Evolutionary conservation across 2,329 filamentous ascomycete genomes (phyloP).

Genomic region (Tricladium varicosporioides): DNA sequence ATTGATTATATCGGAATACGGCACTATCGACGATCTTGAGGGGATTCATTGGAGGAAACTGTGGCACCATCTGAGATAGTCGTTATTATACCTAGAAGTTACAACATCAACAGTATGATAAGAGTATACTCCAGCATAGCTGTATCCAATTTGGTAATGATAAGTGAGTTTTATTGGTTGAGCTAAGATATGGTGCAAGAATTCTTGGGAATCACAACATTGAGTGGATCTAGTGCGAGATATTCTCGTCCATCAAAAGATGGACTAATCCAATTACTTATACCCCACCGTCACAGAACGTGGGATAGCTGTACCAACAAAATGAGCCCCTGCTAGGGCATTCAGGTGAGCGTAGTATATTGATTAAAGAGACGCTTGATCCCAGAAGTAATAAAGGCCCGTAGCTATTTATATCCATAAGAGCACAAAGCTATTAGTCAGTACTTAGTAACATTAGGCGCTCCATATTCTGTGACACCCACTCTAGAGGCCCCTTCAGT

Average conservation of each 20-base stretch:
- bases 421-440: too few relatives aligned
- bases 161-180: slow-evolving; percentile 4
- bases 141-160: neutral
- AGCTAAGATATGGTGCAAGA: slow-evolving; percentile 14
- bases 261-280: too few relatives aligned
- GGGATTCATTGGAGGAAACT: neutral
- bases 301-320: too few relatives aligned
- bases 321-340: too few relatives aligned
- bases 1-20: neutral
- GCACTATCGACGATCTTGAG: neutral
- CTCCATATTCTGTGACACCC: too few relatives aligned
- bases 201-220: slow-evolving; percentile 13
- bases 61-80: neutral
- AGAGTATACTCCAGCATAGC: neutral
- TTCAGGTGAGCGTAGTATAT: too few relatives aligned
- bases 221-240: neutral
- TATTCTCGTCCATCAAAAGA: neutral
- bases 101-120: neutral
- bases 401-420: too few relatives aligned
- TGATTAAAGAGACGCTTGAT: too few relatives aligned
- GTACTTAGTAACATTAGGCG: too few relatives aligned
- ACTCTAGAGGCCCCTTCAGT: too few relatives aligned
- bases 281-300: too few relatives aligned
- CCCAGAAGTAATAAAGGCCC: too few relatives aligned
- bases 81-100: neutral